phyloP scores from a whole-genome alignment of 2,329 filamentous ascomycete genomes.

The Lecanicillium sp. region DNA sequence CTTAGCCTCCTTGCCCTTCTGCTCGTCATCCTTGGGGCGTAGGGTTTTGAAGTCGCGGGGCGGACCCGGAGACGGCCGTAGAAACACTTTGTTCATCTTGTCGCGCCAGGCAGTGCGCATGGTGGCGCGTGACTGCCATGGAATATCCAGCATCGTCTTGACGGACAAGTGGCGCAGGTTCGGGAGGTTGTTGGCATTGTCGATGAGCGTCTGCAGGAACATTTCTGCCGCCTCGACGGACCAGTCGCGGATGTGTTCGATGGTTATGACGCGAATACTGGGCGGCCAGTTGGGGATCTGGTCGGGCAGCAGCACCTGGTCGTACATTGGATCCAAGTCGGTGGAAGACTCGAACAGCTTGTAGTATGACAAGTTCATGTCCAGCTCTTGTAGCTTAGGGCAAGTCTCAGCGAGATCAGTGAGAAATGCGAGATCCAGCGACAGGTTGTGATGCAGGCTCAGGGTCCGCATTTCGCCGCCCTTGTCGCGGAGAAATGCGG shows the following conservation, averaged over 20 bases:
- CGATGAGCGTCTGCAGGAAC: conserved; percentile 73
- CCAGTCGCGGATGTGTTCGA: conserved; percentile 74
- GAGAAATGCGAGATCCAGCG: conserved; percentile 70
- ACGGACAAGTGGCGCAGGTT: conserved; percentile 65
- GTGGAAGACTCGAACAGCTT: conserved; percentile 60
- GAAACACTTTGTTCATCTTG: conserved; percentile 62
- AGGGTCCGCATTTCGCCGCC: conserved; percentile 63
- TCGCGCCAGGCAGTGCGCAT: conserved; percentile 73
- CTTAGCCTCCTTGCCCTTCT: conserved; percentile 8
- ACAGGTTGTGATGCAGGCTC: conserved; percentile 70
- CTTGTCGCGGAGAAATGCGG: conserved; percentile 58
- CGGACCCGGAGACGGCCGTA: conserved; percentile 37
- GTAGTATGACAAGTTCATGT: conserved; percentile 75
- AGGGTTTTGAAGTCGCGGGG: conserved; percentile 29
- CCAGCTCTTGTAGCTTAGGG: conserved; percentile 62
- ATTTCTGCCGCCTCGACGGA: conserved; percentile 61
- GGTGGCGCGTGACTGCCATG: conserved; percentile 76
- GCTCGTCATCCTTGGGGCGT: conserved; percentile 18
- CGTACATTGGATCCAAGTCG: conserved; percentile 71
- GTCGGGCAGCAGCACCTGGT: conserved; percentile 54
- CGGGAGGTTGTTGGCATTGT: conserved; percentile 60
- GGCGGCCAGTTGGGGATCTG: conserved; percentile 75
- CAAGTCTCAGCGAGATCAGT: conserved; percentile 60
- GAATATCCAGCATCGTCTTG: conserved; percentile 70
- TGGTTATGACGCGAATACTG: conserved; percentile 63